Conservation (phyloP, 257 asterid species). For the Haberlea rhodopensis region DNA sequence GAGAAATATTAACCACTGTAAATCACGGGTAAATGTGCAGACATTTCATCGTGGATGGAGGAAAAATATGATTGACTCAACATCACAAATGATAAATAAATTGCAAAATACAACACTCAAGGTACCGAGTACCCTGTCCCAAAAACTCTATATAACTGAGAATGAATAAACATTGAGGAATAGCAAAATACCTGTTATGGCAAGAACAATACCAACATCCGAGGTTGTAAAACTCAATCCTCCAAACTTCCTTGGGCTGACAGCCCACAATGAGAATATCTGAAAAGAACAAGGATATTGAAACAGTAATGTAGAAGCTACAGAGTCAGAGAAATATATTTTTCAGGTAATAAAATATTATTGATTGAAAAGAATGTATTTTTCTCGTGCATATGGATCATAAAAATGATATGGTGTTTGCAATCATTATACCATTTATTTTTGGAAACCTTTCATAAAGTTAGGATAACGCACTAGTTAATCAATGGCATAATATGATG, state of each 20-base stretch:
- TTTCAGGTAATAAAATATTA: not conserved
- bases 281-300: conserved; percentile 16
- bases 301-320: not conserved
- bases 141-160: not conserved
- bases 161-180: not conserved
- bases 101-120: too few relatives aligned
- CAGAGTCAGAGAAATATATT: not conserved
- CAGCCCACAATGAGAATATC: conserved; percentile 95
- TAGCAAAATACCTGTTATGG: conserved; percentile 61
- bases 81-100: not conserved
- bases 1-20: not conserved
- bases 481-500: conserved; percentile 1
- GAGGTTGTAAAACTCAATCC: conserved; percentile 65
- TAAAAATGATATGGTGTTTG: not conserved
- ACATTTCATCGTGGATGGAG: not conserved
- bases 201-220: conserved; percentile 72
- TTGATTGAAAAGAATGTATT: not conserved
- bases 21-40: not conserved
- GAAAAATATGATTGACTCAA: not conserved
- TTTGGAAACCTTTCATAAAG: not conserved
- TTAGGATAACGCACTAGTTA: not conserved
- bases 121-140: not conserved
- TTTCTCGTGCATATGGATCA: not conserved
- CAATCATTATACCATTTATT: not conserved
- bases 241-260: conserved; percentile 65